Evolutionary conservation across 2,329 filamentous ascomycete species (phyloP).

Genomic region (Venturiaceae sp.): DNA sequence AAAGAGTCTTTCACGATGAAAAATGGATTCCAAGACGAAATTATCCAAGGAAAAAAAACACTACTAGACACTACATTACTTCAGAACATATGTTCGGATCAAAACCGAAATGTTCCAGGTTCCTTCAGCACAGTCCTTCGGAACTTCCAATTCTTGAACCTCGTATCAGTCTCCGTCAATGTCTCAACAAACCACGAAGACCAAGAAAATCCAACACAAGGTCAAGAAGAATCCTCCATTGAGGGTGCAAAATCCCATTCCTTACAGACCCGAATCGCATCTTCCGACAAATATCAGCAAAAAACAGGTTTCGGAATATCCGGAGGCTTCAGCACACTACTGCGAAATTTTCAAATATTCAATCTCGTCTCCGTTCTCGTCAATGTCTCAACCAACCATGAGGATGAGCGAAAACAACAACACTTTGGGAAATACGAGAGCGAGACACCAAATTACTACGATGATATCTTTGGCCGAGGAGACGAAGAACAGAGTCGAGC

Average conservation of each 20-base stretch:
- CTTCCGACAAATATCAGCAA: too few species aligned
- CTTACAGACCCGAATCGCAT: too few species aligned
- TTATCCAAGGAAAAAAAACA: too few species aligned
- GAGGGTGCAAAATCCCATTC: too few species aligned
- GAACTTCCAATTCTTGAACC: background rate
- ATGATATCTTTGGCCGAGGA: background rate
- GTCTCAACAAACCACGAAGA: background rate
- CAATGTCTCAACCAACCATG: background rate
- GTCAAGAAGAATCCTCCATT: too few species aligned
- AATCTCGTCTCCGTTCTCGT: background rate
- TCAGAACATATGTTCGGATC: too few species aligned
- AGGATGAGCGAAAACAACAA: background rate
- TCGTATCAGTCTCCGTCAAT: background rate
- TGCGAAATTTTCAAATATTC: background rate
- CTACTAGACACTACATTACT: too few species aligned
- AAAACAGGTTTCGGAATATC: too few species aligned
- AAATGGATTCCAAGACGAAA: too few species aligned
- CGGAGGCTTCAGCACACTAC: too few species aligned
- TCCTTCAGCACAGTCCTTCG: background rate
- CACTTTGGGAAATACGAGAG: background rate
- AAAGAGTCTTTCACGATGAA: too few species aligned
- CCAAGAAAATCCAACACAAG: too few species aligned
- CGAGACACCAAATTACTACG: background rate
- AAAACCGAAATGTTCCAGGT: background rate
- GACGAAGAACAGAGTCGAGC: background rate